These are phyloP conservation scores for Rhodamnia rubescens DNA, from an alignment of 345 rosid species.

Conservation along the genomic window DNA sequence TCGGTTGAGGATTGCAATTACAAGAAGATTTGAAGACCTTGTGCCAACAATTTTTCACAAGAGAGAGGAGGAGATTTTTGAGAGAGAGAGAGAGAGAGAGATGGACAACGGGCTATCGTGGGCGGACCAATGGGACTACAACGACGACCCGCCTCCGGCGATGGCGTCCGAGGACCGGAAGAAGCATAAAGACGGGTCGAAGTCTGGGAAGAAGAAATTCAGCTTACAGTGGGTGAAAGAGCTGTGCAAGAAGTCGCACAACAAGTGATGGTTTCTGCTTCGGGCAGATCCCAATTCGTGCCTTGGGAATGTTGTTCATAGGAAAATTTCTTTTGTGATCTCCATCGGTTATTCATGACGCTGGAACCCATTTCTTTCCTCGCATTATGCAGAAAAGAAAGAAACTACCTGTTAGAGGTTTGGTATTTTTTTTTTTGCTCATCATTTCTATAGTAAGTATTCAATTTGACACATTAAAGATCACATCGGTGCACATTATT, in stretches of 20 bases:
- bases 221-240: slow-evolving; percentile 25
- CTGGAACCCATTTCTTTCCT: background rate
- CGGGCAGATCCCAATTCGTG: background rate
- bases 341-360: background rate
- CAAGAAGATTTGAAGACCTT: background rate
- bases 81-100: background rate
- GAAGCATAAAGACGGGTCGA: slow-evolving; percentile 12
- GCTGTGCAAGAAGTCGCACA: slow-evolving; percentile 15
- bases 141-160: slow-evolving; percentile 24
- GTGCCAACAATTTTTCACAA: background rate
- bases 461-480: background rate
- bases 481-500: background rate
- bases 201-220: slow-evolving; percentile 13
- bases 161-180: slow-evolving; percentile 8
- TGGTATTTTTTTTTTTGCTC: background rate
- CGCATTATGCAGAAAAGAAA: background rate
- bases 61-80: background rate
- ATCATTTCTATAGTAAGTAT: background rate
- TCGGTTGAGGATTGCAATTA: background rate
- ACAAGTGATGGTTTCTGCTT: background rate
- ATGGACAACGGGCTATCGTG: slow-evolving; percentile 54
- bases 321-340: background rate
- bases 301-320: background rate
- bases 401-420: background rate
- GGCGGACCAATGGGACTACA: slow-evolving; percentile 69